These are phyloP conservation scores for Aureobasidium musti DNA, from an alignment of 2,329 filamentous ascomycete genomes.

Conservation along the genomic window DNA sequence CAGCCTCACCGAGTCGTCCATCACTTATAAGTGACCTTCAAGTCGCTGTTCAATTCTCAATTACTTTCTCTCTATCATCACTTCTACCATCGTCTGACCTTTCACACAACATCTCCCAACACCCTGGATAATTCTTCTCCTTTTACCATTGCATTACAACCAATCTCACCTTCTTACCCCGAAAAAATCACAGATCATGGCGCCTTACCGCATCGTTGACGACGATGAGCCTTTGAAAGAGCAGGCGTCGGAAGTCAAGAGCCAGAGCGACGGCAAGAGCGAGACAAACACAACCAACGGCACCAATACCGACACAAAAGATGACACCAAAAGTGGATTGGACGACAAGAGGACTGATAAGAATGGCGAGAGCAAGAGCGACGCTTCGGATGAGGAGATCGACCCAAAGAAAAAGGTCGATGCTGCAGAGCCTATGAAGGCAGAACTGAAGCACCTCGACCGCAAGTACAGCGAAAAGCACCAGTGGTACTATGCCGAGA, in stretches of 20 bases:
- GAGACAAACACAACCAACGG: neutral
- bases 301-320: neutral
- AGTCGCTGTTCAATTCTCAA: neutral
- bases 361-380: neutral
- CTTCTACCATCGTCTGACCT: neutral
- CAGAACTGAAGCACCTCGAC: conserved; percentile 36
- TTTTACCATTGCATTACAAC: neutral
- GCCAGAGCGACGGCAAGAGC: neutral
- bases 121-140: too few relatives aligned
- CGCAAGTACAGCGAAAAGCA: conserved; percentile 37
- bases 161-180: neutral
- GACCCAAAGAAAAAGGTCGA: conserved; percentile 16
- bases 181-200: neutral
- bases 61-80: neutral
- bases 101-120: neutral
- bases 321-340: neutral
- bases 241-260: neutral
- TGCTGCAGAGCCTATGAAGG: conserved; percentile 32
- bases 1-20: neutral
- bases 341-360: neutral
- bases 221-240: neutral
- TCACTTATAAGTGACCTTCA: neutral
- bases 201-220: neutral
- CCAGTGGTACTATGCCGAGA: conserved; percentile 37
- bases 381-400: neutral